Conservation (phyloP, 345 rosid species). For the Aquilaria yunnanensis region DNA sequence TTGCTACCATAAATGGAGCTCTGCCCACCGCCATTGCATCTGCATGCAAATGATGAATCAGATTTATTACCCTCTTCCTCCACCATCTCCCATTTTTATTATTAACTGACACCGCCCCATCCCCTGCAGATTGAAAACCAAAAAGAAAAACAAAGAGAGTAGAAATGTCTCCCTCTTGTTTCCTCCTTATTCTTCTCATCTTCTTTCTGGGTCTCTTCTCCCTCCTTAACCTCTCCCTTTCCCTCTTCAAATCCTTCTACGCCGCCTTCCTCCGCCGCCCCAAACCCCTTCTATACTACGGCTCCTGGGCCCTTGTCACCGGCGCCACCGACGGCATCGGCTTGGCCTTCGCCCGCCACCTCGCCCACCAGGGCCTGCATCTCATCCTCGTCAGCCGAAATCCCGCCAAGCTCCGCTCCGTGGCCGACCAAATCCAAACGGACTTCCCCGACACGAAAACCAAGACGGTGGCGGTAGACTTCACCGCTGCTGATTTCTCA, state of each 20-base stretch:
- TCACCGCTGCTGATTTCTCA: slow-evolving; percentile 22
- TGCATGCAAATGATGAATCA: too few species aligned
- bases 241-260: slow-evolving; percentile 43
- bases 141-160: too few species aligned
- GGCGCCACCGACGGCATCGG: slow-evolving; percentile 93
- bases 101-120: too few species aligned
- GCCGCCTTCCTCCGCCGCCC: slow-evolving; percentile 34
- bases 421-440: slow-evolving; percentile 34
- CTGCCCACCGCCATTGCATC: too few species aligned
- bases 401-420: slow-evolving; percentile 36
- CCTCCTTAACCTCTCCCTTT: slow-evolving; percentile 28
- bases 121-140: too few species aligned
- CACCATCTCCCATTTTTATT: too few species aligned
- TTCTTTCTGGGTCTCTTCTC: slow-evolving; percentile 37
- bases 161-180: too few species aligned
- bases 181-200: slow-evolving; percentile 17
- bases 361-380: slow-evolving; percentile 61
- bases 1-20: too few species aligned
- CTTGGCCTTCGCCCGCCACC: slow-evolving; percentile 55
- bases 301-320: slow-evolving; percentile 86
- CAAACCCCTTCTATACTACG: slow-evolving; percentile 48
- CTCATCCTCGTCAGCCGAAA: slow-evolving; percentile 63
- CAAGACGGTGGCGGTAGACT: slow-evolving; percentile 46
- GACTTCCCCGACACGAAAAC: slow-evolving; percentile 32
- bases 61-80: too few species aligned